These are phyloP conservation scores for Xerophyta viscosa DNA, from an alignment of 106 monocot genomes.

Conservation along the genomic window DNA sequence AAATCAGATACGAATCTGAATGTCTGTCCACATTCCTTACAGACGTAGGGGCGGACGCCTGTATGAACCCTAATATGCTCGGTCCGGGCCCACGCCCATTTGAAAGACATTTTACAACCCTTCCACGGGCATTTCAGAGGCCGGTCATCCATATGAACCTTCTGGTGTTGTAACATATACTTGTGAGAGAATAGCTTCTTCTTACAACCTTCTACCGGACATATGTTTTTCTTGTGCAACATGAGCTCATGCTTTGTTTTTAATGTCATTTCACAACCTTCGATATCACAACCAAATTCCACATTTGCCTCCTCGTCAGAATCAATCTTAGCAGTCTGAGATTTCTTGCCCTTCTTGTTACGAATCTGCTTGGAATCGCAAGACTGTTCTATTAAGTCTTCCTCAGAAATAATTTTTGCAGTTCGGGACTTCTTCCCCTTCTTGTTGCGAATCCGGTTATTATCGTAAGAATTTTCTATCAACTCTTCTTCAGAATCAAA, in stretches of 20 bases:
- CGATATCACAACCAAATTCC: constrained; percentile 52
- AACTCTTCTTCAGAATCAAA: constrained; percentile 2
- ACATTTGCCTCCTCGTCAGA: constrained; percentile 6
- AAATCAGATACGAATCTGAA: constrained; percentile 90
- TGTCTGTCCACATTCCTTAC: constrained; percentile 68
- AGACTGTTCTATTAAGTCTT: no score
- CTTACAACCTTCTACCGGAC: constrained; percentile 66
- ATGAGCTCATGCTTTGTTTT: constrained; percentile 47
- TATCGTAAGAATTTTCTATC: no score
- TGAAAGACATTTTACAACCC: constrained; percentile 82
- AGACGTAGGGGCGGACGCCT: constrained; percentile 75
- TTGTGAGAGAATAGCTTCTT: constrained; percentile 94
- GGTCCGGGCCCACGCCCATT: constrained; percentile 88
- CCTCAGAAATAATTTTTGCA: not conserved
- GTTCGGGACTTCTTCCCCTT: constrained; percentile 19
- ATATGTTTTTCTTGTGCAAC: constrained; percentile 74
- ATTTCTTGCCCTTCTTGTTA: constrained; percentile 26
- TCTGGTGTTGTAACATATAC: constrained; percentile 70
- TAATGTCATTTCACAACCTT: constrained; percentile 75
- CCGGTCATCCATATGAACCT: constrained; percentile 77
- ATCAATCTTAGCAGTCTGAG: not conserved
- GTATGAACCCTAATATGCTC: constrained; percentile 90
- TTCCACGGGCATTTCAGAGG: constrained; percentile 88
- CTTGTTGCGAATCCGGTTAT: constrained; percentile 8
- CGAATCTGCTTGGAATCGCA: not conserved